Evolutionary conservation across 2,329 filamentous ascomycete species (phyloP), one percentile per base, ranked within the genome.

Genomic region (Teratosphaeriaceae sp.): DNA sequence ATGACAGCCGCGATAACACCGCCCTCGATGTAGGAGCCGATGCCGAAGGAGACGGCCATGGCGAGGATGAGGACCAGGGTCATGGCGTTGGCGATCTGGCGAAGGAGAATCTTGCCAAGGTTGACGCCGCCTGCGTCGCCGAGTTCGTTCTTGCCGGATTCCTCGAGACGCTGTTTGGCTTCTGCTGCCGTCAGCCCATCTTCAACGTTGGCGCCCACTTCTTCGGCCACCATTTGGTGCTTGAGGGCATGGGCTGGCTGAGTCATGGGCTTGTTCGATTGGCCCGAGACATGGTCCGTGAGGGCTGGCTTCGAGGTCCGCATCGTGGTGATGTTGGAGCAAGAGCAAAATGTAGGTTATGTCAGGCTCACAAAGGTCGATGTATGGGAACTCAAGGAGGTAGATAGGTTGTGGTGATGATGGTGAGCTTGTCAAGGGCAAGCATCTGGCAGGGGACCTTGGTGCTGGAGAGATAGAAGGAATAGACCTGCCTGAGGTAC

Each of bases 61-160:
- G 67, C 69, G 8, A 40, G 26, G 26, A 72, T 66, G n/a, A 72
- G 59, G 5, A 70, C 81, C 62, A 85, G 61, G 51, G 84, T 84
- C 84, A 88, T 87, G 45, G 84, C 84, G 70, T 88, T 88, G 59
- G 80, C 77, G 18, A 87, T 64, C 61, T 88, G 84, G 54, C 82
- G 81, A 45, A 84, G 67, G 36, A 88, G 67, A 31, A 88, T 85
- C 54, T 82, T 88, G 55, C 74, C 80, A 71, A 83, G 80, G 74
- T 58, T 76, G 37, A 88, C 80, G 21, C 76, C 77, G 21, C 75
- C 79, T 16, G 74, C 80, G 16, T 85, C 77, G 34, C 86, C 78
- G 16, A 88, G 71, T 58, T 86, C 81, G 66, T 88, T 88, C 15
- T 65, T 69, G 38, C 82, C 82, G 58, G 82, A 80, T 46, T 75